A percentile compares a stretch with the other conserved stretches of the same genome.
Conservation (phyloP, 2,329 filamentous ascomycete genomes). For the Cladophialophora yegresii region DNA sequence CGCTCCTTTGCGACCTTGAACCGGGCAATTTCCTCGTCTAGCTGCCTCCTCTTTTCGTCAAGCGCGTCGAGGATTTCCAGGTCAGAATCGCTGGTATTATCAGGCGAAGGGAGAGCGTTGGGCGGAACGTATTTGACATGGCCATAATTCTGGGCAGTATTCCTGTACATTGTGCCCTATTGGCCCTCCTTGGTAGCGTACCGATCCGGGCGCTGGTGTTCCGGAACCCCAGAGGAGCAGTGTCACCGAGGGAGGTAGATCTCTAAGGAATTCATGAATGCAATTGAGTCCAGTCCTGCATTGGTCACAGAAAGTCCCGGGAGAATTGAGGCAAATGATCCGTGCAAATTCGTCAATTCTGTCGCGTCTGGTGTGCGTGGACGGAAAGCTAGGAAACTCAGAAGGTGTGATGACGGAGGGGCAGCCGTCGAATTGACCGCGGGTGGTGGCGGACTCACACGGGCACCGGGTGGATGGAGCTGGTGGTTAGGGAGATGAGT, state of each 20-base stretch:
- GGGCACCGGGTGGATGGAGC: constrained; percentile 2
- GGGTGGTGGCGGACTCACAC: background rate
- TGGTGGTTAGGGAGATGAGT: background rate
- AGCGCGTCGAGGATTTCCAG: constrained; percentile 33
- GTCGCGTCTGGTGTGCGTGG: background rate
- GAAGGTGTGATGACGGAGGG: constrained; percentile 2
- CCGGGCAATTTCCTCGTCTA: constrained; percentile 35
- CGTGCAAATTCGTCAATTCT: background rate
- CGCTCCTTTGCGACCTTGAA: constrained; percentile 37
- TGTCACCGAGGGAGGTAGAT: constrained; percentile 5
- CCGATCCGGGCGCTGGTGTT: background rate
- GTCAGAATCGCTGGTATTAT: constrained; percentile 30
- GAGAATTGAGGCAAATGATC: background rate
- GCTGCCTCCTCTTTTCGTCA: constrained; percentile 35
- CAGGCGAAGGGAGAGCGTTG: constrained; percentile 27
- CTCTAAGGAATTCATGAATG: constrained; percentile 5
- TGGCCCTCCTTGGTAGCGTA: background rate
- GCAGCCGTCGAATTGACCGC: background rate
- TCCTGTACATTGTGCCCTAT: constrained; percentile 1
- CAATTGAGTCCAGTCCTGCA: background rate
- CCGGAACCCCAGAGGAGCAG: background rate
- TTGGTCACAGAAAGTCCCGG: background rate
- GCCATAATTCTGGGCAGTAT: constrained; percentile 32
- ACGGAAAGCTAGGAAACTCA: background rate
- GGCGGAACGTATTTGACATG: constrained; percentile 23